Base-by-base conservation (phyloP, 202 grass and related monocot species). In the Dendrocalamus latiflorus region DNA sequence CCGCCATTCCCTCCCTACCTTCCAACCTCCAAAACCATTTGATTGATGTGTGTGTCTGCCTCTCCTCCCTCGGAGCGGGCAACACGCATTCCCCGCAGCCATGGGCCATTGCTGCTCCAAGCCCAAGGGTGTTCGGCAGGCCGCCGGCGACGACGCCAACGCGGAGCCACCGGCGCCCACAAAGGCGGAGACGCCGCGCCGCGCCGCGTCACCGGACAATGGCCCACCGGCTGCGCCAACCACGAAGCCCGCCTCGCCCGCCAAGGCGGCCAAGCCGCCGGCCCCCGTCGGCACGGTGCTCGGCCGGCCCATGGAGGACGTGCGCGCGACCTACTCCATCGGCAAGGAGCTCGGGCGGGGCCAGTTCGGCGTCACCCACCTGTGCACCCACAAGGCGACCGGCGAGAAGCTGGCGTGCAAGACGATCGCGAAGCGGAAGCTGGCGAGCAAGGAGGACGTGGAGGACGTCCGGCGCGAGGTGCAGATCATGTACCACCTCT, bases 391-490 rank as follows among this genome's bases (percentile, higher is more conserved):
- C 84, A 82, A 58, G 30, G 39, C 54, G 5, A 85, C 85, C 1
- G 87, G 91, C 20, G 94, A 93, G 89, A 93, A 90, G 42, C 82
- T 97, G 10, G 94, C 94, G 12, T 94, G 91, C 89, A 97, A 97
- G 79, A 97, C 85, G 67, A 97, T 97, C 79, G 90, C 94, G 0
- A 94, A 97, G 72, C 74, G 91, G 87, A 97, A 94, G 85, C 87
- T 97, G 25, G 28, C 85, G 0, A 56, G 14, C 2, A 73, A 80
- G 36, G 94, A 97, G 85, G 94, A 97, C 68, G 80, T 89, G 28
- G 94, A 97, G 9, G 94, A 97, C 55, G 91, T 97, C 1, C 81
- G 87, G 0, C 83, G 94, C n/a, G 91, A 97, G 89, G 94, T 97
- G 34, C 82, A 90, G 75, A 97, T 97, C 83, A 94, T 97, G 94